Percentiles rank a stretch among this genome's conserved stretches.
These are phyloP conservation scores for Aspergillus bridgeri DNA, from an alignment of 495 filamentous ascomycete genomes.

Conservation along the genomic window DNA sequence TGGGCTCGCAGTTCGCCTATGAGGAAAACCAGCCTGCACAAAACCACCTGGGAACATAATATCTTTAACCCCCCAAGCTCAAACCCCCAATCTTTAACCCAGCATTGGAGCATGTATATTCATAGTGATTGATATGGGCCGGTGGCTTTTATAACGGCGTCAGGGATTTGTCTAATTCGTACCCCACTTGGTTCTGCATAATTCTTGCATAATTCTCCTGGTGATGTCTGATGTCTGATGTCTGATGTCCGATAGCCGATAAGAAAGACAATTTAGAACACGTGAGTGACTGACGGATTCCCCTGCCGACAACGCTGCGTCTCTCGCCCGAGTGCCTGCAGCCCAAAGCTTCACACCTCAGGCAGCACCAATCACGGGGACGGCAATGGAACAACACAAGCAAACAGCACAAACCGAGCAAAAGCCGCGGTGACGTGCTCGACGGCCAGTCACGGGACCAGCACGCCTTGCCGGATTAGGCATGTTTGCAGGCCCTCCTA, in stretches of 20 bases:
- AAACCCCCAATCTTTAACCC: background rate
- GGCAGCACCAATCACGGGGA: background rate
- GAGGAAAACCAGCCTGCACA: background rate
- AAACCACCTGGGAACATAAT: background rate
- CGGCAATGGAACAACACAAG: background rate
- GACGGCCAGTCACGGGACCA: conserved; percentile 31
- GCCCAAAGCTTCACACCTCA: too few species aligned
- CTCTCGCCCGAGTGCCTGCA: conserved; percentile 7
- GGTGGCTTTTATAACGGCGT: background rate
- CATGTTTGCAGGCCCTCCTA: conserved; percentile 29
- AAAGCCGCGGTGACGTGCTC: conserved; percentile 33
- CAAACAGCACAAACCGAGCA: background rate
- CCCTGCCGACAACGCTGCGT: background rate
- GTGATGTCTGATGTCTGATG: background rate
- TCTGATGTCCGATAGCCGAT: background rate
- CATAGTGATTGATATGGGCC: background rate
- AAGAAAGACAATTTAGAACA: background rate
- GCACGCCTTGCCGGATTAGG: conserved; percentile 29
- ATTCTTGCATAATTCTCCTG: background rate
- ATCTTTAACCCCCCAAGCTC: background rate
- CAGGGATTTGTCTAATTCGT: background rate
- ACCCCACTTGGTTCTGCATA: background rate
- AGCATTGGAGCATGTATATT: background rate
- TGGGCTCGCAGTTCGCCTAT: background rate
- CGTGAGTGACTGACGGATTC: background rate